phyloP scores from a whole-genome alignment of 192 early-diverging fungal genomes.

The Coemansia sp. region DNA sequence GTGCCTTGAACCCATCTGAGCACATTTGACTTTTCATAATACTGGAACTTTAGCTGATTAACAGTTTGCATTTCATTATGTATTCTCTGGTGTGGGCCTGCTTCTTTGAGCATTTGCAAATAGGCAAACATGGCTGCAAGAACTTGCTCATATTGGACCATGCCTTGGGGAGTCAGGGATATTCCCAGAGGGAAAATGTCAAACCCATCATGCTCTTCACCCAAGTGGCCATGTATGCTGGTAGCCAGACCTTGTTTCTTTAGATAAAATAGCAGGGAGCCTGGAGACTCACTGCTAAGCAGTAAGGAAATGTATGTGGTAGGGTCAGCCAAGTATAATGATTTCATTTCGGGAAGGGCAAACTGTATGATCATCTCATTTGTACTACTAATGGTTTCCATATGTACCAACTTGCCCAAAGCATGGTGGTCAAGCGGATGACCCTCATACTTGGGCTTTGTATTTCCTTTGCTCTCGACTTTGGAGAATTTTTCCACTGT shows the following conservation, averaged over 20 bases:
- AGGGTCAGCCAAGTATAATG: neutral
- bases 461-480: constrained; percentile 69
- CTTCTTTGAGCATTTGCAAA: constrained; percentile 20
- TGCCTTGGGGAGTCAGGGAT: neutral
- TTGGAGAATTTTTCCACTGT: constrained; percentile 73
- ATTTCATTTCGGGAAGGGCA: neutral
- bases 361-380: neutral
- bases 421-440: constrained; percentile 70
- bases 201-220: neutral
- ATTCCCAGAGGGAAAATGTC: neutral
- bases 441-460: constrained; percentile 55
- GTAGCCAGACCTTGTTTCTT: neutral
- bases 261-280: neutral
- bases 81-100: constrained; percentile 23
- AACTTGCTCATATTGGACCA: constrained; percentile 21
- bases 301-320: neutral
- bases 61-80: neutral
- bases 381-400: constrained; percentile 1
- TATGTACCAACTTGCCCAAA: constrained; percentile 64
- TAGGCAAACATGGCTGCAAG: constrained; percentile 23
- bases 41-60: neutral
- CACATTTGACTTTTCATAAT: neutral
- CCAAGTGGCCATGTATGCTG: neutral
- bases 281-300: neutral
- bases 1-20: neutral